phyloP scores from a whole-genome alignment of 805 yeast genomes.

The Metschnikowia shivogae region DNA sequence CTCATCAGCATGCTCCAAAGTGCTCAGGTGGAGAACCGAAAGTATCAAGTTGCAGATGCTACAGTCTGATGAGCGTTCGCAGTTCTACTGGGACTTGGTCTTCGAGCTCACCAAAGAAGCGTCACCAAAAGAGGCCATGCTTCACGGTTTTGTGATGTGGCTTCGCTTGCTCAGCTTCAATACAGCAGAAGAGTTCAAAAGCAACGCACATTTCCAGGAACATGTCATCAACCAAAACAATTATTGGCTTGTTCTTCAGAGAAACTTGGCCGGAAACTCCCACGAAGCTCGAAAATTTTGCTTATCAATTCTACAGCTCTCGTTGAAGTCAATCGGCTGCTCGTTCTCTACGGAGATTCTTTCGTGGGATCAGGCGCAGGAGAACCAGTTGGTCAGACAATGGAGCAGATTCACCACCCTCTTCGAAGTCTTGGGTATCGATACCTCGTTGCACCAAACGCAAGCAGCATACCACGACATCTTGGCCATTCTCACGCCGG shows the following conservation, averaged over 20 bases:
- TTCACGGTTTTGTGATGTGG: slow-evolving; percentile 52
- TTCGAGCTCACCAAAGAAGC: slow-evolving; percentile 30
- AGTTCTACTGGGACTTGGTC: slow-evolving; percentile 45
- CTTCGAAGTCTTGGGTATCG: slow-evolving; percentile 77
- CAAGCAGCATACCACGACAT: slow-evolving; percentile 72
- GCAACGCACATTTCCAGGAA: slow-evolving; percentile 23
- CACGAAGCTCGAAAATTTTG: slow-evolving; percentile 71
- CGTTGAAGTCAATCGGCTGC: slow-evolving; percentile 45
- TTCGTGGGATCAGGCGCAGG: slow-evolving; percentile 35
- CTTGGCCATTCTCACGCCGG: slow-evolving; percentile 44
- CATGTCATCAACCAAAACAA: slow-evolving; percentile 20
- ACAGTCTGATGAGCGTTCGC: slow-evolving; percentile 7
- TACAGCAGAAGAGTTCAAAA: slow-evolving; percentile 9
- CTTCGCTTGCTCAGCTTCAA: slow-evolving; percentile 43
- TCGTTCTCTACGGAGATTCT: slow-evolving; percentile 36
- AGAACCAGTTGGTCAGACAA: slow-evolving; percentile 34
- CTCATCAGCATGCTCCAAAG: slow-evolving; percentile 33
- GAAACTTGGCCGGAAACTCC: slow-evolving; percentile 47
- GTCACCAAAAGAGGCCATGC: slow-evolving; percentile 19
- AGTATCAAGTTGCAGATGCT: slow-evolving; percentile 21
- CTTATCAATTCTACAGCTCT: slow-evolving; percentile 58
- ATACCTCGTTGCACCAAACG: slow-evolving; percentile 81
- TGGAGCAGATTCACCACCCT: slow-evolving; percentile 76
- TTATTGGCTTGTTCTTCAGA: slow-evolving; percentile 54
- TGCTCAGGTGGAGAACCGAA: slow-evolving; percentile 53